phyloP scores from a whole-genome alignment of 345 rosid genomes.

The Alliaria petiolata region DNA sequence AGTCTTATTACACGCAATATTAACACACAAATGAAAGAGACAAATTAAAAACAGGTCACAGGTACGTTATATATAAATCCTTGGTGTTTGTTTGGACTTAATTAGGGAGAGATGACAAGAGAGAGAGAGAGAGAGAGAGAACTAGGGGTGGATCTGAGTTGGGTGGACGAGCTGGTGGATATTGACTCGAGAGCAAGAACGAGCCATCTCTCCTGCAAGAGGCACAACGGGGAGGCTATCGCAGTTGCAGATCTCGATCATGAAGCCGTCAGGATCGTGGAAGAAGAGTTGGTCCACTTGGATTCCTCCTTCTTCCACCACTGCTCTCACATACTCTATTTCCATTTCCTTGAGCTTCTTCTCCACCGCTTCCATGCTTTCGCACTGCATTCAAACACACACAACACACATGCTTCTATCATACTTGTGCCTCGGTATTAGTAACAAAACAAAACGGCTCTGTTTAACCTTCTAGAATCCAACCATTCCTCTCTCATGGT shows the following conservation, averaged over 20 bases:
- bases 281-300: conserved; percentile 81
- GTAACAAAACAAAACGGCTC: background rate
- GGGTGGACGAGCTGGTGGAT: conserved; percentile 32
- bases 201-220: conserved; percentile 44
- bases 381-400: conserved; percentile 65
- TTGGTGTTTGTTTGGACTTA: background rate
- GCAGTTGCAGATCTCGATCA: conserved; percentile 92
- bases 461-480: background rate
- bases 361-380: conserved; percentile 80
- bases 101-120: background rate
- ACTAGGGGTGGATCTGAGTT: conserved; percentile 31
- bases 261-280: conserved; percentile 92
- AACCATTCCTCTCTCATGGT: too few relatives aligned
- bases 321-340: conserved; percentile 48
- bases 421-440: background rate
- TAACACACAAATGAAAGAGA: background rate
- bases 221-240: conserved; percentile 79
- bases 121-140: too few relatives aligned
- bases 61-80: background rate
- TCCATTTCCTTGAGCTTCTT: conserved; percentile 64
- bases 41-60: background rate
- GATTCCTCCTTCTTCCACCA: conserved; percentile 82
- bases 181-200: conserved; percentile 52
- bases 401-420: background rate
- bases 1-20: conserved; percentile 17